phyloP scores from a whole-genome alignment of 2,329 filamentous ascomycete species.

The Aspergillus piperis region DNA sequence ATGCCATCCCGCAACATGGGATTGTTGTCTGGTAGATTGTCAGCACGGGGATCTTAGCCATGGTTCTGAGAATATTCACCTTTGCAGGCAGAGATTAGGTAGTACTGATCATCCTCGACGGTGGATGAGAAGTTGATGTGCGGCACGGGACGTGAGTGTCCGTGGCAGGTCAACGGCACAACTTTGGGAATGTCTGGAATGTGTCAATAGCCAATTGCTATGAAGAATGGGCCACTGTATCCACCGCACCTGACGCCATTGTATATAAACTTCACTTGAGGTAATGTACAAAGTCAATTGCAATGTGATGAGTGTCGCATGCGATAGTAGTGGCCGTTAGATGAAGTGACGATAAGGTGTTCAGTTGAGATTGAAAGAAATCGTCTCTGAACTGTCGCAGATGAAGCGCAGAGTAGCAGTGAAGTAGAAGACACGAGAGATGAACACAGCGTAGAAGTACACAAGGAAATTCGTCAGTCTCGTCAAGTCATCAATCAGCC shows the following conservation, averaged over 20 bases:
- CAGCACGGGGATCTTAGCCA: background rate
- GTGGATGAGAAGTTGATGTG: conserved; percentile 87
- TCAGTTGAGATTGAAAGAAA: conserved; percentile 12
- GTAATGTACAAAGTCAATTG: conserved; percentile 11
- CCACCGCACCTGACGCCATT: conserved; percentile 28
- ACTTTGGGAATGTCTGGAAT: conserved; percentile 55
- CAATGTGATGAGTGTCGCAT: background rate
- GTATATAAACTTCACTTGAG: conserved; percentile 6
- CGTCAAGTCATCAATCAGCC: conserved; percentile 45
- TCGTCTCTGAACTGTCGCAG: conserved; percentile 2
- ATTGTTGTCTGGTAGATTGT: conserved; percentile 73
- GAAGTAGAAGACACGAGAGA: conserved; percentile 18
- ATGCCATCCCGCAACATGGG: conserved; percentile 96
- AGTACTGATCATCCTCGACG: conserved; percentile 81
- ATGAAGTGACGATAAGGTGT: conserved; percentile 12
- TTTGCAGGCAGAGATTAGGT: conserved; percentile 92
- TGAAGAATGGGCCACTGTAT: background rate
- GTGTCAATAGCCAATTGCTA: conserved; percentile 8
- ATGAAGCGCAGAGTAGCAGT: conserved; percentile 13
- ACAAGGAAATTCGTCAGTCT: conserved; percentile 43
- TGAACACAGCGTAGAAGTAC: conserved; percentile 30
- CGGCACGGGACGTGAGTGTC: conserved; percentile 87
- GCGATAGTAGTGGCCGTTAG: conserved; percentile 22
- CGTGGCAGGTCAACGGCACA: conserved; percentile 90
- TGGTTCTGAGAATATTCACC: conserved; percentile 50